Base-by-base conservation (phyloP, 306 rosid species). In the Pterocarpus macrocarpus region DNA sequence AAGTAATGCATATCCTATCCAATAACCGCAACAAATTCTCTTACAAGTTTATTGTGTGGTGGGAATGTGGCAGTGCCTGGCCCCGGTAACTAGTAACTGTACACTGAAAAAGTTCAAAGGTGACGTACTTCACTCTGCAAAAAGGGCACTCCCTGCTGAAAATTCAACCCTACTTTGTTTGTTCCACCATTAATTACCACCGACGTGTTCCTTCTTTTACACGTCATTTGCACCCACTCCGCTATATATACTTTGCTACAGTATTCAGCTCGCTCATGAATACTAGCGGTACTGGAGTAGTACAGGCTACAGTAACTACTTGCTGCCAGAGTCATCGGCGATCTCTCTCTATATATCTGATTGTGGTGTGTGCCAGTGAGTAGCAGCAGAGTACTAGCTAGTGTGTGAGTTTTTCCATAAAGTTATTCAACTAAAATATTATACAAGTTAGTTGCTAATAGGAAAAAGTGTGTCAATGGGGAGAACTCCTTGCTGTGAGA, bases 401-500 rank as follows among this genome's bases (percentile, higher is more conserved):
- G 28, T 22, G 28, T 22, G 28, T 22, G 28, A 22, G 28, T 22
- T 22, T 22, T 22, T 22, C 28, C 28, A 22, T 22, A 22, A 22
- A 22, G 28, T 22, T 22, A 22, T 22, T 22, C 28, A 22, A 22
- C 28, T 22, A 22, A 22, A 22, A 22, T 22, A 22, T 22, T 22
- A 22, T 22, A 22, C 28, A 22, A 22, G 28, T 22, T 22, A 22
- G 28, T 22, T 22, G 28, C 28, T 22, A 22, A 22, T 22, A 22
- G 28, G 28, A 22, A 22, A 22, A 22, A 22, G 28, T 38, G 5
- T 38, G 8, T 5, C 8, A 47, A 88, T 90, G 97, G 98, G 90
- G 43, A 92, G 94, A 86, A 78, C 95, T 41, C 95, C 95, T n/a
- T 94, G 94, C 58, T 92, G 98, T 78, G 94, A 85, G 83, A 94